Base-by-base conservation (phyloP, 441 rosid species). In the Mallotus japonicus region DNA sequence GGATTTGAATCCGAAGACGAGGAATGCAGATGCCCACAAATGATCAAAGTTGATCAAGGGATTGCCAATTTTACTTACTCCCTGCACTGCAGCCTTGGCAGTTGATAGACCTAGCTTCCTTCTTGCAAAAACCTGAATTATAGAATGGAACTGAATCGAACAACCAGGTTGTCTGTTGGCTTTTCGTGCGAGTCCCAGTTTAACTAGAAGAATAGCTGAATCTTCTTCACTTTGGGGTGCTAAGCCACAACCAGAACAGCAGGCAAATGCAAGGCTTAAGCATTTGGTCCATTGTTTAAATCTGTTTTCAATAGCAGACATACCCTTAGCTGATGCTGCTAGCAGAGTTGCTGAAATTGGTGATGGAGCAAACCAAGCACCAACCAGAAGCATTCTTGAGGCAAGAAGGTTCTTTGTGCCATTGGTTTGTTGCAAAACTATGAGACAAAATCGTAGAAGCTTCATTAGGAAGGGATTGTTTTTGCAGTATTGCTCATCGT, bases 291-390 rank as follows among this genome's bases (percentile, higher is more conserved):
- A 92, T 75, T 83, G 85, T 72, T 79, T 76, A 17, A 94, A 77
- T 65, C 83, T 77, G 75, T 85, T 87, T 20, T 85, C 86, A 47
- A 84, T 71, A 58, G 73, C 75, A 22, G 93, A 84, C 90, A 89
- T 75, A 72, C 79, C 78, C 61, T 87, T 88, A 28, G 99, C 95
- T 6, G 95, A 91, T 62, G 88, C 61, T 37, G 88, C 90, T 44
- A 94, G 85, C 77, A 92, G 66, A 76, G 64, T 85, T 37, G 78
- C 90, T 0, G 92, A 75, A 62, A 92, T 81, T 2, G 97, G 87
- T 13, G 89, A 88, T 0, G 97, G 92, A 73, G 94, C 99, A 75
- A 94, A 87, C 97, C 97, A 94, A 79, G 90, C 91, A 62, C 95
- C 96, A 10, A 87, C 96, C 5, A 89, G 86, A 65, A 92, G 87